Base-by-base conservation (phyloP, 345 rosid species). In the Gossypium ekmanianum region DNA sequence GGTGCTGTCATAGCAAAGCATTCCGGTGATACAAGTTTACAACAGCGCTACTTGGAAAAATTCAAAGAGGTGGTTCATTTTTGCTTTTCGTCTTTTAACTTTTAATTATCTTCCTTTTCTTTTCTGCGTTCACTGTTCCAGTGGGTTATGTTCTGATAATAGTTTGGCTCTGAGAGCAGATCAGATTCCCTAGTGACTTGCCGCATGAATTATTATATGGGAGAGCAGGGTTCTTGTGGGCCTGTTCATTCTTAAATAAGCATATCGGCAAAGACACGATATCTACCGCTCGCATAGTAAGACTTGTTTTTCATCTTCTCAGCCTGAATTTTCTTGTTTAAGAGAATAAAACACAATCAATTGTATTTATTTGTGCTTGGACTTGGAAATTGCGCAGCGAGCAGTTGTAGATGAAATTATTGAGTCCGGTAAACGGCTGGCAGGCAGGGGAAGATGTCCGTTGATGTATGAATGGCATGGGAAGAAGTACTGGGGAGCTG, bases 391-490 rank as follows among this genome's bases (percentile, higher is more conserved):
- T 75, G 7, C 75, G 17, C 59, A 91, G 95, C 81, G 89, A 80
- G 83, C 81, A 51, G 76, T 87, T 81, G 85, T 83, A 1, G 84
- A 86, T 70, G 90, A 87, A 69, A 78, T 85, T n/a, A 84, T 91
- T 9, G 77, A 79, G 80, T 73, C 83, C 20, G 95, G 92, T 45
- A 87, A 89, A 64, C 79, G 27, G 72, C 59, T 87, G 69, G 79
- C 84, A 14, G 80, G 44, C 58, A 76, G 76, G 48, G 90, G 82
- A 52, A 81, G 76, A 81, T 88, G 88, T 61, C 89, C 90, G 1
- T 75, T 91, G 79, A 88, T 88, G 95, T 86, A 83, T 80, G 93
- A 91, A 81, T 91, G 93, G 95, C 91, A 91, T 74, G 90, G 95
- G 13, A 86, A 83, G 76, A 88, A 79, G 82, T 91, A 88, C 44